Conservation (phyloP, 495 filamentous ascomycete species). For the Aspergillus cavernicola region DNA sequence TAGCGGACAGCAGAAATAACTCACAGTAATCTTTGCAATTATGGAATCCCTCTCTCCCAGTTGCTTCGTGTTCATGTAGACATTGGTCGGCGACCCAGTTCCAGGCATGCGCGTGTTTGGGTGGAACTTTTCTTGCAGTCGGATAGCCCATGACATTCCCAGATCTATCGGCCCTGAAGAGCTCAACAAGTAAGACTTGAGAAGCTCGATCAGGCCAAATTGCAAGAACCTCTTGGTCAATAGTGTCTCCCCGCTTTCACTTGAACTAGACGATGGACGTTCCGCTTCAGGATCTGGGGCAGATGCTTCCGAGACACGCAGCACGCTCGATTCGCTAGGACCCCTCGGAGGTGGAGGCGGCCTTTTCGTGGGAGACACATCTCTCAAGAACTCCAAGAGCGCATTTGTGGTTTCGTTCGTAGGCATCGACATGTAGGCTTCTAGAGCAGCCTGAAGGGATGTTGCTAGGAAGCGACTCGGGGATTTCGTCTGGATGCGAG, state of each 20-base stretch:
- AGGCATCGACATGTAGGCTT: constrained; percentile 57
- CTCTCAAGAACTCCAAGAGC: constrained; percentile 70
- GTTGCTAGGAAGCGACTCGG: constrained; percentile 92
- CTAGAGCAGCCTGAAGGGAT: constrained; percentile 71
- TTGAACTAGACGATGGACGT: constrained; percentile 46
- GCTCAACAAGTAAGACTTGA: constrained; percentile 72
- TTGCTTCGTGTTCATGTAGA: constrained; percentile 59
- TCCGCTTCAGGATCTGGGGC: constrained; percentile 83
- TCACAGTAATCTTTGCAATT: constrained; percentile 72
- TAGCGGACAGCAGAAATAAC: constrained; percentile 22
- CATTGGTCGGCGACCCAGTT: constrained; percentile 56
- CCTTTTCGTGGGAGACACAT: constrained; percentile 66
- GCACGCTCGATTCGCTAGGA: constrained; percentile 48
- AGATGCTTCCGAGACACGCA: constrained; percentile 41
- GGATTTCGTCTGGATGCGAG: constrained; percentile 82
- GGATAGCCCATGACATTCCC: constrained; percentile 71
- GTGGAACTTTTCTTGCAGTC: constrained; percentile 68
- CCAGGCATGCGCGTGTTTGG: constrained; percentile 41
- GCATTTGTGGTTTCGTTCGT: constrained; percentile 66
- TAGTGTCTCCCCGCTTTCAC: constrained; percentile 49
- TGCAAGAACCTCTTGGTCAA: constrained; percentile 71
- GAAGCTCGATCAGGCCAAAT: constrained; percentile 78
- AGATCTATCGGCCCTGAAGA: constrained; percentile 53
- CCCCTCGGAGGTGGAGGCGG: constrained; percentile 71
- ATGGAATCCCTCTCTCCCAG: constrained; percentile 63